These are phyloP conservation scores for Stipa capillata DNA, from an alignment of 176 grass and related monocot species.

Conservation along the genomic window DNA sequence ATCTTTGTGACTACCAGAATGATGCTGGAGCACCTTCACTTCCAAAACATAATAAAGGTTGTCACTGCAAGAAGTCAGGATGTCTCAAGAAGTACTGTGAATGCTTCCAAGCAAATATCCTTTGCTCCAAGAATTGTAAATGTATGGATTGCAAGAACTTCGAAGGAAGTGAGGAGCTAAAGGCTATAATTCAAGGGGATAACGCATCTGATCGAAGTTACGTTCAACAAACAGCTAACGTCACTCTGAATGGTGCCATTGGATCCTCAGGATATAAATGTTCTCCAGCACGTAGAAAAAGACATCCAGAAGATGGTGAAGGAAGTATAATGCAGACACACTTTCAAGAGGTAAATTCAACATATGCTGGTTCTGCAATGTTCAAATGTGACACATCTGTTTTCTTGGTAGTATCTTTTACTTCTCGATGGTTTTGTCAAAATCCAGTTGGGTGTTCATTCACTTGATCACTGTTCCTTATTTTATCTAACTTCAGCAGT, in stretches of 20 bases:
- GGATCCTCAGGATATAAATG: conserved; percentile 41
- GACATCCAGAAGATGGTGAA: conserved; percentile 28
- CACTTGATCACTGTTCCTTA: not conserved
- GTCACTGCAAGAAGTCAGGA: conserved; percentile 71
- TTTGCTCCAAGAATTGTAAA: conserved; percentile 62
- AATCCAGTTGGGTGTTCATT: not conserved
- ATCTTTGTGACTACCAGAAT: conserved; percentile 32
- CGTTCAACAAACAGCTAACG: conserved; percentile 50
- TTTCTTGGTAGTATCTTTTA: not conserved
- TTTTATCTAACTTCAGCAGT: not conserved
- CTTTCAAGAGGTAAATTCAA: conserved; percentile 32
- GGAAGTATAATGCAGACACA: not conserved
- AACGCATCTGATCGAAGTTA: conserved; percentile 26
- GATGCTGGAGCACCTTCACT: conserved; percentile 42
- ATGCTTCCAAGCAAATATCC: conserved; percentile 72
- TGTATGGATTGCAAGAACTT: conserved; percentile 59
- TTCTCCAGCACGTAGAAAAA: conserved; percentile 36
- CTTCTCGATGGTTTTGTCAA: conserved; percentile 6
- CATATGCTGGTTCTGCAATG: not conserved
- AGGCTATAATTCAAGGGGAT: conserved; percentile 28
- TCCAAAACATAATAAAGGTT: conserved; percentile 74
- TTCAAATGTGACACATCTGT: not conserved
- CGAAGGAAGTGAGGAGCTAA: conserved; percentile 53
- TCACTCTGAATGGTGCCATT: conserved; percentile 41
- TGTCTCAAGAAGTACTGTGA: conserved; percentile 85